Conservation (phyloP, 2,329 filamentous ascomycete genomes). For the Scedosporium boydii region DNA sequence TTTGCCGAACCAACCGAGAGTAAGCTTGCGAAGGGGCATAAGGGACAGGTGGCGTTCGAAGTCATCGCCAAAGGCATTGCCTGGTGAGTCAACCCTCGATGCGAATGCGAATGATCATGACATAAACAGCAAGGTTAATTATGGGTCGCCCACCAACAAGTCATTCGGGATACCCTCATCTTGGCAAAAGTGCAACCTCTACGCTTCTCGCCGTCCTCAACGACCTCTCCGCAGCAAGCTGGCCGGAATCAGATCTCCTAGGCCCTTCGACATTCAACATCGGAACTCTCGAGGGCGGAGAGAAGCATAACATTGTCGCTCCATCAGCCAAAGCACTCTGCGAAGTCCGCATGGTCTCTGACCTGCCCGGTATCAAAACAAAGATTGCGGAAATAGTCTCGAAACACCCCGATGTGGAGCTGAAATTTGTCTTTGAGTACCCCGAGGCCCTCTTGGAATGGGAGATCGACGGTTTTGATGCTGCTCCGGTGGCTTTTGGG, state of each 20-base stretch:
- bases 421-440: slow-evolving; percentile 26
- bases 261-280: slow-evolving; percentile 88
- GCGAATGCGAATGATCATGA: slow-evolving; percentile 11
- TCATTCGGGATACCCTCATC: slow-evolving; percentile 87
- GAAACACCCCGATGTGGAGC: slow-evolving; percentile 20
- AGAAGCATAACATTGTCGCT: slow-evolving; percentile 58
- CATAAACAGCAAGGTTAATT: background rate
- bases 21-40: slow-evolving; percentile 83
- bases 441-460: slow-evolving; percentile 26
- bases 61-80: slow-evolving; percentile 63
- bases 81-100: slow-evolving; percentile 22
- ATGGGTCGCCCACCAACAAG: slow-evolving; percentile 26
- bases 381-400: slow-evolving; percentile 21
- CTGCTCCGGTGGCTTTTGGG: slow-evolving; percentile 78
- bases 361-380: slow-evolving; percentile 22
- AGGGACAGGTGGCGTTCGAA: slow-evolving; percentile 65
- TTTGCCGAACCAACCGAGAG: slow-evolving; percentile 92
- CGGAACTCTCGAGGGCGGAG: slow-evolving; percentile 69
- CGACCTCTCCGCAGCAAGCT: slow-evolving; percentile 19
- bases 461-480: slow-evolving; percentile 47
- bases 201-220: slow-evolving; percentile 21
- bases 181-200: slow-evolving; percentile 49
- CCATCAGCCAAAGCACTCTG: slow-evolving; percentile 27
- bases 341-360: slow-evolving; percentile 25
- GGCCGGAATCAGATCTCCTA: slow-evolving; percentile 25